These are phyloP conservation scores for Hevea brasiliensis DNA, from an alignment of 345 rosid species.

Conservation along the genomic window DNA sequence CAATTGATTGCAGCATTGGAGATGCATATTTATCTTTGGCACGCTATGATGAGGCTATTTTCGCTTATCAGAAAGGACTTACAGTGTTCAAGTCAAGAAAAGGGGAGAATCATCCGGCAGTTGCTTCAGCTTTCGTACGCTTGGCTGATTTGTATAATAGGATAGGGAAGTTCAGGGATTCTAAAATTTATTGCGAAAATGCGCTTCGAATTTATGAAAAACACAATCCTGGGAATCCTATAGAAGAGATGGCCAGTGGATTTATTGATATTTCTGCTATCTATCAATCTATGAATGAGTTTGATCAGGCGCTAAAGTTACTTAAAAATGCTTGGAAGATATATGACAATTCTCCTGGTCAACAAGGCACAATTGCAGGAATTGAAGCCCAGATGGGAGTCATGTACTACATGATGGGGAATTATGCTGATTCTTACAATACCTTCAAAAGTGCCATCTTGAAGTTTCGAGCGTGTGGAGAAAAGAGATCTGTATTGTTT, in stretches of 20 bases:
- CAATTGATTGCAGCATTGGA: conserved; percentile 85
- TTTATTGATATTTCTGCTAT: conserved; percentile 80
- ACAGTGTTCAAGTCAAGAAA: conserved; percentile 66
- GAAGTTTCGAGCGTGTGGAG: conserved; percentile 73
- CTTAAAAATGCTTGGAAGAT: conserved; percentile 68
- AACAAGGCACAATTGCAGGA: conserved; percentile 76
- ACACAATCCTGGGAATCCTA: conserved; percentile 52
- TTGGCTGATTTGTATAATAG: conserved; percentile 83
- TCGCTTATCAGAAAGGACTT: conserved; percentile 84
- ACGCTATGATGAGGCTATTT: conserved; percentile 82
- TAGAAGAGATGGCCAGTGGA: conserved; percentile 80
- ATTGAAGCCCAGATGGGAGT: conserved; percentile 95
- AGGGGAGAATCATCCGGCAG: conserved; percentile 82
- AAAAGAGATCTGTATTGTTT: conserved; percentile 71
- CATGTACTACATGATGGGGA: conserved; percentile 82
- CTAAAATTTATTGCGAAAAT: conserved; percentile 79
- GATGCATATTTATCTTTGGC: conserved; percentile 83
- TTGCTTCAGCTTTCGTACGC: conserved; percentile 81
- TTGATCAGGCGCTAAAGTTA: conserved; percentile 60
- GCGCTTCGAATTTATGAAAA: conserved; percentile 67
- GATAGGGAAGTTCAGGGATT: conserved; percentile 73
- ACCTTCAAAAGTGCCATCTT: conserved; percentile 62
- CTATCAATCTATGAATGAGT: conserved; percentile 76
- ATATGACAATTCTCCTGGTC: conserved; percentile 59
- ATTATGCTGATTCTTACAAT: conserved; percentile 61